Evolutionary conservation across 805 yeast genomes (phyloP).

Genomic region (Starmerella stigmatis): DNA sequence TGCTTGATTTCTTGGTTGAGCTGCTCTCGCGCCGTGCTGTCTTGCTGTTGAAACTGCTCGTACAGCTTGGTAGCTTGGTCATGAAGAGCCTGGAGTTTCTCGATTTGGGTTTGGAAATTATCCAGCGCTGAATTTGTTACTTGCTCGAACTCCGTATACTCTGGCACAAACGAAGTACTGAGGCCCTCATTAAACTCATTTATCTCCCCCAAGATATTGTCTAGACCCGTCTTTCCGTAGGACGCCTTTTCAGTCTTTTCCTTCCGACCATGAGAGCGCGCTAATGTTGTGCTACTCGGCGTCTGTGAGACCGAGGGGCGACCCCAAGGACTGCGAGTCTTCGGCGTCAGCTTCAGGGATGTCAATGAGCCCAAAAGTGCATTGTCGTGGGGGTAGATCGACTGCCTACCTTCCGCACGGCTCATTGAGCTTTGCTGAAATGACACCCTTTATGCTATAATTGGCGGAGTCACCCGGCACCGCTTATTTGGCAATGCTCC

Average conservation of each 20-base stretch:
- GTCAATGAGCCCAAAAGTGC: conserved; percentile 1
- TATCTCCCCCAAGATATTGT: conserved; percentile 42
- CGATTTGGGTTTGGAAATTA: conserved; percentile 23
- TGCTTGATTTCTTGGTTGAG: conserved; percentile 23
- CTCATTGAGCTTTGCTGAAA: not conserved
- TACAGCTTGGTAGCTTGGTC: conserved; percentile 20
- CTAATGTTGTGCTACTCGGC: not conserved
- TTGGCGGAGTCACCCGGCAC: too few species aligned
- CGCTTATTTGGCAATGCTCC: too few species aligned
- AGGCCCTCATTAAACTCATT: conserved; percentile 45
- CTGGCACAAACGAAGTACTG: conserved; percentile 45
- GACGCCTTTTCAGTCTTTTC: conserved; percentile 1
- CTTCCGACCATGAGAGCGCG: not conserved
- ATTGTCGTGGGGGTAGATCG: not conserved
- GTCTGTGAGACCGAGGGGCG: not conserved
- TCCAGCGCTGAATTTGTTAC: conserved; percentile 19
- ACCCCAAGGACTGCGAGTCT: conserved; percentile 2
- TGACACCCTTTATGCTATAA: not conserved
- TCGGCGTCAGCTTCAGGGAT: conserved; percentile 4
- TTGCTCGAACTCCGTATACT: conserved; percentile 20
- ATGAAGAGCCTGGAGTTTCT: conserved; percentile 23
- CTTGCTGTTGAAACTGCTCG: conserved; percentile 20
- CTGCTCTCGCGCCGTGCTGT: conserved; percentile 16
- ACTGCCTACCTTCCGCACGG: not conserved
- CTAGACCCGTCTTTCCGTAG: not conserved